Percentiles rank a stretch among this genome's conserved stretches.
Evolutionary conservation across 2,329 filamentous ascomycete species (phyloP).

Genomic region (Penicillium sclerotiorum): DNA sequence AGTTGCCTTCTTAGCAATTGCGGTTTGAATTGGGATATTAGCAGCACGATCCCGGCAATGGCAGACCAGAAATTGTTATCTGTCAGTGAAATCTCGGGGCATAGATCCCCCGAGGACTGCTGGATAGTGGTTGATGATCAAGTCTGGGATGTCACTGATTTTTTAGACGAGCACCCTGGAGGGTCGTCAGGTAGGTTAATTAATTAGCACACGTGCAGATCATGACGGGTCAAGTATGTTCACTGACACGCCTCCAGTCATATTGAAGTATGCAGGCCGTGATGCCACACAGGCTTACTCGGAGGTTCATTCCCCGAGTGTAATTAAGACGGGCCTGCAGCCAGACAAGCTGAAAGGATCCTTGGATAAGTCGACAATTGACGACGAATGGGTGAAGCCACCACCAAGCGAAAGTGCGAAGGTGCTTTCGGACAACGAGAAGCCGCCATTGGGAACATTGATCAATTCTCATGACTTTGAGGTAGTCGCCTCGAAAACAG

Average conservation of each 20-base stretch:
- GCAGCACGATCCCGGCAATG: conserved; percentile 34
- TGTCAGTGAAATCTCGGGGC: conserved; percentile 49
- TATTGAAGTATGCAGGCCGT: conserved; percentile 49
- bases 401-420: conserved; percentile 36
- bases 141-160: conserved; percentile 69
- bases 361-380: conserved; percentile 53
- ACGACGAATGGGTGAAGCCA: conserved; percentile 51
- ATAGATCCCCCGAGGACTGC: conserved; percentile 54
- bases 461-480: conserved; percentile 66
- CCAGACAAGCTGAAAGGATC: conserved; percentile 52
- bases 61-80: conserved; percentile 39
- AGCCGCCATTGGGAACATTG: conserved; percentile 56
- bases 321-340: conserved; percentile 48
- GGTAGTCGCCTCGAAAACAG: conserved; percentile 55
- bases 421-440: conserved; percentile 37
- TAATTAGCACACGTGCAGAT: background rate
- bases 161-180: conserved; percentile 65
- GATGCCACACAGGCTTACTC: conserved; percentile 51
- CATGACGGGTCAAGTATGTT: no score
- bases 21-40: no score
- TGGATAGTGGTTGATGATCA: conserved; percentile 71
- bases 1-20: no score
- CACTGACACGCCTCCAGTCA: conserved; percentile 35
- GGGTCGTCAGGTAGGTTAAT: conserved; percentile 52
- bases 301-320: conserved; percentile 50